phyloP scores from a whole-genome alignment of 257 asterid genomes.

The Salvia hispanica region DNA sequence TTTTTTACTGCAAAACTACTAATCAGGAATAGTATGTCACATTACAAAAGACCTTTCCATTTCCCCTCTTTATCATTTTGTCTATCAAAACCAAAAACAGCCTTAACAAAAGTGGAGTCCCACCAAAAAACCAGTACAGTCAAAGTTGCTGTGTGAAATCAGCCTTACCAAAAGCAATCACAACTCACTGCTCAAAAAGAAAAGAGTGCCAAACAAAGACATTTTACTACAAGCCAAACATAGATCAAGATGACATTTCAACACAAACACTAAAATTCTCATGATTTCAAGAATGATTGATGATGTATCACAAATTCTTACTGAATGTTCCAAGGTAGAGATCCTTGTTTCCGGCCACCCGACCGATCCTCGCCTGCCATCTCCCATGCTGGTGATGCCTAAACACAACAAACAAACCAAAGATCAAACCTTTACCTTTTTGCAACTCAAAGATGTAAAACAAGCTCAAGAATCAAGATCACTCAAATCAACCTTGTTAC shows the following conservation, averaged over 20 bases:
- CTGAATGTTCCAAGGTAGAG: slow-evolving; percentile 78
- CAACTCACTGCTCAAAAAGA: slow-evolving; percentile 12
- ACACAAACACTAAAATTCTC: neutral
- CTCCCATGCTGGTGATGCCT: slow-evolving; percentile 83
- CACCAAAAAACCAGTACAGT: slow-evolving; percentile 30
- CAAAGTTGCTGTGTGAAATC: slow-evolving; percentile 38
- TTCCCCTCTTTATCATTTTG: slow-evolving; percentile 34
- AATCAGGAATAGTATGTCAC: slow-evolving; percentile 10
- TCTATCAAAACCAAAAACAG: slow-evolving; percentile 31
- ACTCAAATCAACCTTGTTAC: slow-evolving; percentile 56
- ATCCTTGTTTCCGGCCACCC: slow-evolving; percentile 80
- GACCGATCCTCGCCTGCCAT: slow-evolving; percentile 83
- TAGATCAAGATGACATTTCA: neutral
- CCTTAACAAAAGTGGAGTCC: slow-evolving; percentile 39
- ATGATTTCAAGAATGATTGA: neutral
- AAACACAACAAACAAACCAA: neutral
- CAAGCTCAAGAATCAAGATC: slow-evolving; percentile 14
- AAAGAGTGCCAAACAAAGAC: slow-evolving; percentile 12
- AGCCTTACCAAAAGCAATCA: slow-evolving; percentile 41
- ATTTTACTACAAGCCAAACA: neutral
- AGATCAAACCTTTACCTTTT: neutral
- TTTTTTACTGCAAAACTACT: neutral
- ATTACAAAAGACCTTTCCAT: neutral
- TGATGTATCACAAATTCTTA: slow-evolving; percentile 27
- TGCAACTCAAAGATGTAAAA: neutral